Conservation (phyloP, 2,329 filamentous ascomycete genomes). For the Aspergillus fijiensis region DNA sequence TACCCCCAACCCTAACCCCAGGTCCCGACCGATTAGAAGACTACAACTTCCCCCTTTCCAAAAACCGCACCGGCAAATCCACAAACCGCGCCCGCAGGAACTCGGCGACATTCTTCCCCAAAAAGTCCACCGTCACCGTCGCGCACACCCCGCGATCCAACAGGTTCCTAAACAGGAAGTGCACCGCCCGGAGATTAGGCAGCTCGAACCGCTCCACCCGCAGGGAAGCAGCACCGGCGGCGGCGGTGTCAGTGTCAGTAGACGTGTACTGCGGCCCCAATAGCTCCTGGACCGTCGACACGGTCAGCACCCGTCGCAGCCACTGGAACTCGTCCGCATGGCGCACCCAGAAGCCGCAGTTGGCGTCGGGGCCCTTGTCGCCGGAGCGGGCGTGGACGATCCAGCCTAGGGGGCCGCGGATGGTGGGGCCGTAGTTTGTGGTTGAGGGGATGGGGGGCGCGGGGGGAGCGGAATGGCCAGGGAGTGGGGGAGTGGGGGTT, state of each 20-base stretch:
- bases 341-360: conserved; percentile 49
- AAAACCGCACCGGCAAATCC: conserved; percentile 35
- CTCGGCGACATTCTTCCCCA: conserved; percentile 42
- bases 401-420: conserved; percentile 30
- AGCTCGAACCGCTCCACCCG: conserved; percentile 49
- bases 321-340: conserved; percentile 46
- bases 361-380: conserved; percentile 49
- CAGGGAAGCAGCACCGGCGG: background rate
- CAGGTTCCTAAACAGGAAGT: conserved; percentile 39
- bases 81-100: conserved; percentile 35
- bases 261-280: conserved; percentile 25
- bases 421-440: conserved; percentile 19
- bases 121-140: conserved; percentile 36
- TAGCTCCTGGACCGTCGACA: conserved; percentile 19
- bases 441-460: too few relatives aligned
- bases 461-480: background rate
- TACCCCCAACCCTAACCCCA: too few relatives aligned
- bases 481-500: conserved; percentile 20
- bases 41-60: conserved; percentile 27
- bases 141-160: conserved; percentile 36
- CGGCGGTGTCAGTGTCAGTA: background rate
- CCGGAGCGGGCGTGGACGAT: conserved; percentile 41
- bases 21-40: background rate
- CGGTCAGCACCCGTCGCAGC: conserved; percentile 33
- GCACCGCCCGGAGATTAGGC: conserved; percentile 40